phyloP scores from a whole-genome alignment of 164 flowering plant genomes.

The Magnolia sinica region DNA sequence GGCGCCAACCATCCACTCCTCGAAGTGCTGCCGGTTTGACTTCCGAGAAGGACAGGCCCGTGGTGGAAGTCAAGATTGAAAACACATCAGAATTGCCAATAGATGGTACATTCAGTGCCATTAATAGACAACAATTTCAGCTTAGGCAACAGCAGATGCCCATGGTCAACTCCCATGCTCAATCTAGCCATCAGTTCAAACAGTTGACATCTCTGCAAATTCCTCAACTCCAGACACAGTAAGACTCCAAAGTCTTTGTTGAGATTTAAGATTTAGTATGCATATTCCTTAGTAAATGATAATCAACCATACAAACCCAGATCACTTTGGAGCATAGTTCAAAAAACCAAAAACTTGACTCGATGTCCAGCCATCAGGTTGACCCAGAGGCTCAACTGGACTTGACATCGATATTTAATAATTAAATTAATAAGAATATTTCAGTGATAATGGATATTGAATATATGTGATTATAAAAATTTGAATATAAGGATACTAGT shows the following conservation, averaged over 20 bases:
- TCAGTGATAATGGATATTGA: too few species aligned
- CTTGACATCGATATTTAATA: too few species aligned
- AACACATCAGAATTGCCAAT: constrained; percentile 55
- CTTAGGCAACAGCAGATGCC: constrained; percentile 67
- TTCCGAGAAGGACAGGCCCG: constrained; percentile 57
- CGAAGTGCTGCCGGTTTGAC: constrained; percentile 41
- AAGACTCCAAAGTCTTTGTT: constrained; percentile 23
- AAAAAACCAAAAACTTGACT: too few species aligned
- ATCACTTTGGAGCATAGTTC: neutral
- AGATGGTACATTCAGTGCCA: constrained; percentile 43
- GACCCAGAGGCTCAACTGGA: too few species aligned
- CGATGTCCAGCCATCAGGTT: too few species aligned
- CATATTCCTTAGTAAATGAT: too few species aligned
- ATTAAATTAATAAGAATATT: too few species aligned
- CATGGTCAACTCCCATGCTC: constrained; percentile 51
- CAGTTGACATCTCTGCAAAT: constrained; percentile 60
- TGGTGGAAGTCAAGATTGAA: constrained; percentile 84
- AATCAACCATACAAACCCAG: neutral
- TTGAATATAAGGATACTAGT: too few species aligned
- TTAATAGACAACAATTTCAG: constrained; percentile 58
- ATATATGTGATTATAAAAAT: too few species aligned
- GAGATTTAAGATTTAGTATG: neutral
- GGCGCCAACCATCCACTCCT: constrained; percentile 51
- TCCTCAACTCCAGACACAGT: constrained; percentile 72
- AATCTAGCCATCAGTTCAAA: constrained; percentile 56